Conservation (phyloP, 768 basidiomycete genomes). For the Trametes meyenii region DNA sequence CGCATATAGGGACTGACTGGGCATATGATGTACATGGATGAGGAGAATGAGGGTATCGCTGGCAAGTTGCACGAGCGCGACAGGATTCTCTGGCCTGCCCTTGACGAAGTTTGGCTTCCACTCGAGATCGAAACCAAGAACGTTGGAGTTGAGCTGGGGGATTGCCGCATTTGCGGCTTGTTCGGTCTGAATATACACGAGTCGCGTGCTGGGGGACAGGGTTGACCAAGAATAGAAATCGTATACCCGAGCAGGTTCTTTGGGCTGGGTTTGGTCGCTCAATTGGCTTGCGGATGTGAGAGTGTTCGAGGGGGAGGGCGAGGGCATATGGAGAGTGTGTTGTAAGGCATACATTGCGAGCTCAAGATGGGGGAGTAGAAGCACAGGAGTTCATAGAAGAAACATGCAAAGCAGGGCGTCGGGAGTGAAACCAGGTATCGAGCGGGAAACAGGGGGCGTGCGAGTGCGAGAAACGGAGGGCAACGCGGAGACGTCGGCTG, state of each 20-base stretch:
- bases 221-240: slow-evolving; percentile 27
- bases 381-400: neutral
- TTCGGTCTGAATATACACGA: slow-evolving; percentile 29
- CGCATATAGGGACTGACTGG: slow-evolving; percentile 33
- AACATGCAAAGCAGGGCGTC: neutral
- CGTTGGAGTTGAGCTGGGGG: slow-evolving; percentile 18
- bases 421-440: slow-evolving; percentile 5
- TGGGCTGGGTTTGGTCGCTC: neutral
- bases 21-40: slow-evolving; percentile 67
- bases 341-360: neutral
- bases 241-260: slow-evolving; percentile 17
- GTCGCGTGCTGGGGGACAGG: slow-evolving; percentile 25
- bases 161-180: slow-evolving; percentile 24
- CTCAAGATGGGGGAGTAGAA: neutral
- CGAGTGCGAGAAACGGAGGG: neutral
- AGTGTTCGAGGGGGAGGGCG: neutral
- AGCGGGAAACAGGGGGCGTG: neutral
- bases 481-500: neutral
- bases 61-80: slow-evolving; percentile 76
- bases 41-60: slow-evolving; percentile 57
- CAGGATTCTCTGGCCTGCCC: slow-evolving; percentile 61
- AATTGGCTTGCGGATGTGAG: neutral
- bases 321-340: neutral
- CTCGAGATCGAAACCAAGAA: slow-evolving; percentile 74
- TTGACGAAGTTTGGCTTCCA: slow-evolving; percentile 69